These are phyloP conservation scores for Tricholoma furcatifolium DNA, from an alignment of 768 basidiomycete species.

Conservation along the genomic window DNA sequence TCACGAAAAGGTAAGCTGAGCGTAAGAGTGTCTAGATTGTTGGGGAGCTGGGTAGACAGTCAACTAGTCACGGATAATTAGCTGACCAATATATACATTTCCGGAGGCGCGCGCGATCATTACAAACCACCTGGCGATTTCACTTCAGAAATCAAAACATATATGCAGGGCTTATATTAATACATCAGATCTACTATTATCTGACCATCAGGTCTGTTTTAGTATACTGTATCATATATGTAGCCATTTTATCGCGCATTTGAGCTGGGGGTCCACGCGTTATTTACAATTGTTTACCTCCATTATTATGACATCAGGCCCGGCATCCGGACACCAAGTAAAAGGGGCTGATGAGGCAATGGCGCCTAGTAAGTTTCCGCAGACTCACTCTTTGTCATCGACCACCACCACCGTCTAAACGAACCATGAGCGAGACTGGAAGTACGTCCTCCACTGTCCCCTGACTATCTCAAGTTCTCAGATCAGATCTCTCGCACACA, in stretches of 20 bases:
- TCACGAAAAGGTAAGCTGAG: not conserved
- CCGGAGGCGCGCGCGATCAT: not conserved
- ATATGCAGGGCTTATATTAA: too few species aligned
- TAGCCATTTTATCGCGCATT: not conserved
- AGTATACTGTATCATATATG: too few species aligned
- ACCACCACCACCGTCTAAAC: slow-evolving; percentile 2
- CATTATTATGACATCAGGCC: slow-evolving; percentile 4
- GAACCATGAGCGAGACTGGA: slow-evolving; percentile 2
- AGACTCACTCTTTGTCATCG: slow-evolving; percentile 12
- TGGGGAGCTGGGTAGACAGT: not conserved
- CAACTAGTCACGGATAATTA: not conserved
- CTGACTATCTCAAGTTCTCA: not conserved
- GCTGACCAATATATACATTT: slow-evolving; percentile 7
- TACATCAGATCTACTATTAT: too few species aligned
- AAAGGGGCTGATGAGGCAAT: slow-evolving; percentile 2
- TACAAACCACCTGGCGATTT: not conserved
- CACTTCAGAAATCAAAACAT: too few species aligned
- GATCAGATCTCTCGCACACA: slow-evolving; percentile 17
- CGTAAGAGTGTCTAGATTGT: not conserved
- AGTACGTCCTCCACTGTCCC: not conserved
- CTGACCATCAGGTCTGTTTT: too few species aligned
- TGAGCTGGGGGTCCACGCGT: not conserved
- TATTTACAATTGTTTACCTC: slow-evolving; percentile 2
- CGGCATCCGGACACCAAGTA: not conserved
- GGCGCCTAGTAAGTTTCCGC: slow-evolving; percentile 3